Evolutionary conservation across 164 flowering plant genomes (phyloP), one percentile per base, ranked within the genome.

Genomic region (Tetrastigma voinierianum): DNA sequence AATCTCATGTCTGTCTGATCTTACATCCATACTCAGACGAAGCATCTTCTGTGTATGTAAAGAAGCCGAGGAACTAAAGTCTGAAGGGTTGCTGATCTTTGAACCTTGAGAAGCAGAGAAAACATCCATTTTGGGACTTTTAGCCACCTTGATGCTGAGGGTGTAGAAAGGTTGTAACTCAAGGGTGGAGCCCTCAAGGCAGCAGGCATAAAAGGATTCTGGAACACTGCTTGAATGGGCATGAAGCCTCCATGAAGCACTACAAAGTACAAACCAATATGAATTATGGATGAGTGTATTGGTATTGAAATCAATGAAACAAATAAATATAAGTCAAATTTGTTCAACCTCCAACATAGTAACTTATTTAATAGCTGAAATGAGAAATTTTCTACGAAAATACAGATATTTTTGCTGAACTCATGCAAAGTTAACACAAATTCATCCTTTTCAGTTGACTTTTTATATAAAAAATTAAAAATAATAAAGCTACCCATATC

Each of bases 201-300:
- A 18, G 59, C n/a, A 1, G 73, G 62, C 18, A 69, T 52, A n/a
- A 47, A 59, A 12, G 61, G 70, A 48, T 53, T 70, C 66, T 69
- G 76, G 56, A 64, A 57, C 24, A 72, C 25, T 46, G 74, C 63
- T 69, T 54, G 71, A 25, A 66, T 46, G 54, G 79, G 68, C 21
- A 65, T 49, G 59, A 64, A 68, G 54, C 65, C 51, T 49, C 60
- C 4, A 21, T 49, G 72, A 19, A 68, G 51, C 57, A 69, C 79
- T 76, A 69, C 64, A 68, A 57, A 14, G 40, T 60, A 48, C n/a
- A 48, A 48, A 13, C n/a, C 51, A 4, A 25, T 25, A 25, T 25
- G 40, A 25, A 25, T 25, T 3, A 25, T 25, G 40, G 40, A 25
- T 25, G 3, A 25, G 40, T 25, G 40, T 25, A 25, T 25, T 25